Conservation (phyloP, 805 yeast species). For the Hanseniaspora singularis region DNA sequence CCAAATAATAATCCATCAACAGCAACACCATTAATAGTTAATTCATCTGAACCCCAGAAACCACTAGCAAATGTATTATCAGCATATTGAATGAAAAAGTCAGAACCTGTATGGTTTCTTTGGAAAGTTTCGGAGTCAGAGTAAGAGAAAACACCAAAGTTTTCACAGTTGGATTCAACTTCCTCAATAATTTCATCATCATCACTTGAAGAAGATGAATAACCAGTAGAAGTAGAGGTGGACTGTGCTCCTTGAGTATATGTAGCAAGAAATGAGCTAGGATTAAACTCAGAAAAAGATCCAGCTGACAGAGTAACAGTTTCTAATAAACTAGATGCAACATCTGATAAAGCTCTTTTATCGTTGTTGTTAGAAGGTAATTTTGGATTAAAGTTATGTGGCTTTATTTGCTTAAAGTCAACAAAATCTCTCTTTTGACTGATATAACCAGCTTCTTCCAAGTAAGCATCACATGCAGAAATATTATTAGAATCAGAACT, state of each 20-base stretch:
- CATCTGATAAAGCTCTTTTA: no score
- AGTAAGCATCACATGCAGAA: constrained; percentile 15
- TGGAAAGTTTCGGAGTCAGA: constrained; percentile 21
- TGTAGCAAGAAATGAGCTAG: not conserved
- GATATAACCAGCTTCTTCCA: constrained; percentile 2
- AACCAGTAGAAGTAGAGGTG: not conserved
- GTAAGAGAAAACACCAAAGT: constrained; percentile 23
- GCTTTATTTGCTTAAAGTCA: no score
- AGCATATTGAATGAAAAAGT: constrained; percentile 33
- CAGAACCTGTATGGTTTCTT: constrained; percentile 16
- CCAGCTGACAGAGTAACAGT: no score
- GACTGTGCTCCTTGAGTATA: not conserved
- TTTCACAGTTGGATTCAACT: constrained; percentile 20
- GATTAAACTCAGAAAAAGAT: no score
- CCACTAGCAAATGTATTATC: constrained; percentile 38
- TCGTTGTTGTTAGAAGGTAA: no score
- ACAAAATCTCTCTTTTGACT: not conserved
- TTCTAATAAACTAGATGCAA: no score
- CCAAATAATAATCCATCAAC: constrained; percentile 47
- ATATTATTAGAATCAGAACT: constrained; percentile 27
- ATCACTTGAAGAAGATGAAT: not conserved
- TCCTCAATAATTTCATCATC: constrained; percentile 1
- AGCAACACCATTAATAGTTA: constrained; percentile 36
- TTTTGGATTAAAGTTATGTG: no score
- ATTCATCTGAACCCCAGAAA: constrained; percentile 46